Base-by-base conservation (phyloP, 371 early-diverging fungal genomes). In the Sporodiniella umbellata region DNA sequence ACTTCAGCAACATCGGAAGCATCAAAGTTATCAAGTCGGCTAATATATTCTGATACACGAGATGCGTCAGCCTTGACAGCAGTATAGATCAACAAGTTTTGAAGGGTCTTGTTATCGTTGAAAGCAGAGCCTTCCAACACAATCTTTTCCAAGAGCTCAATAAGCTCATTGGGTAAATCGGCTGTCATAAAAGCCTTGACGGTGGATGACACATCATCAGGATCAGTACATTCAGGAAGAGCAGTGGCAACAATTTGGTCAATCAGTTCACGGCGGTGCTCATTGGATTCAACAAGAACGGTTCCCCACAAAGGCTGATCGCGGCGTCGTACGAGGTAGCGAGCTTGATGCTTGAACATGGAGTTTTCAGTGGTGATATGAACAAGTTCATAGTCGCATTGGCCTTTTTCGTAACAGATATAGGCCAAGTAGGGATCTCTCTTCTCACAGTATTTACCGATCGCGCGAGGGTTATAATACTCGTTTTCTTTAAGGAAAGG, bases 331-430 rank as follows among this genome's bases (percentile, higher is more conserved):
- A 97, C 92, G 28, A 98, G 77, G 56, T 98, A 97, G 42, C 95
- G 90, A 1, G 98, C 91, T 79, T 96, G 96, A 60, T 96, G 97
- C 81, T 98, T 98, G 78, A 95, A 98, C 99, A 98, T 98, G 42
- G 89, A 81, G 75, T 96, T 96, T 54, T 95, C 94, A 75, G 90
- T 94, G 15, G 99, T 96, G 55, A 98, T 84, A 30, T 88, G 82
- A 54, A 98, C 80, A 45, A 98, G 74, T 64, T 96, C 96, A 48
- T 81, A 75, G 59, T 98, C 98, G 61, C 96, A 95, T 66, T 89
- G 89, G 21, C 98, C 97, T 58, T 92, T 87, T 63, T 93, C 86
- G 71, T 98, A 98, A 43, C 95, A 93, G 46, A 96, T 87, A 50
- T 81, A 97, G 7, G 99, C 99, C 44, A 98, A 81, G 56, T 91